Conservation (phyloP, 768 basidiomycete genomes). For the Psilocybe cubensis region DNA sequence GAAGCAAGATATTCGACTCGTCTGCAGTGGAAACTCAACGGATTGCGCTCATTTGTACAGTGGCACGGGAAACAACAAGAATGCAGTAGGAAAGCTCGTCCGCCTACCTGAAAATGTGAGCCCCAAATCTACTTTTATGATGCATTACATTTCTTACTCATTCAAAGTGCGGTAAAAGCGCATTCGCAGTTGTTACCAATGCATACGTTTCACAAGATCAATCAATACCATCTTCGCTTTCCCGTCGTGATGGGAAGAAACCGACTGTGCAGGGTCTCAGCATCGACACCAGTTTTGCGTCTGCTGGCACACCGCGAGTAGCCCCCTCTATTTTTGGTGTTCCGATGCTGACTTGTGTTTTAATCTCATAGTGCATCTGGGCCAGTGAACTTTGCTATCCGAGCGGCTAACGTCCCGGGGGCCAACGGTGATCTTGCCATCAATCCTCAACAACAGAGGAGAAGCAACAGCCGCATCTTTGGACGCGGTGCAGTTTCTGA, state of each 20-base stretch:
- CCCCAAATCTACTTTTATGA: neutral
- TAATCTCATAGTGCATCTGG: conserved; percentile 18
- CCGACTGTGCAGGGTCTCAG: conserved; percentile 42
- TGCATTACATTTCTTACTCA: neutral
- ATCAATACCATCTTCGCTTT: conserved; percentile 37
- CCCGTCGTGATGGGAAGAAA: conserved; percentile 34
- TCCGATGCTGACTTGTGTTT: neutral
- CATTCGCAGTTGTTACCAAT: conserved; percentile 45
- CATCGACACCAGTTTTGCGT: conserved; percentile 42
- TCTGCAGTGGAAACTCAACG: conserved; percentile 37
- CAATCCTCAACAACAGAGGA: conserved; percentile 12
- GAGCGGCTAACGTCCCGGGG: conserved; percentile 34
- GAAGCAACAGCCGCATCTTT: conserved; percentile 18
- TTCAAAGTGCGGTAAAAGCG: conserved; percentile 40
- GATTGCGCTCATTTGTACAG: conserved; percentile 44
- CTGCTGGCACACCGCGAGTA: conserved; percentile 8
- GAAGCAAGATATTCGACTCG: conserved; percentile 51
- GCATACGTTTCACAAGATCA: conserved; percentile 48
- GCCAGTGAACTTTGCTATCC: conserved; percentile 35
- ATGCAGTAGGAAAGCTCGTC: conserved; percentile 53
- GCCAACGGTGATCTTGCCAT: conserved; percentile 27
- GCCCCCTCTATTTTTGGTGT: neutral
- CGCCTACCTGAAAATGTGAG: conserved; percentile 54
- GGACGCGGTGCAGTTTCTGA: conserved; percentile 26
- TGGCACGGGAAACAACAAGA: conserved; percentile 24